Percentiles rank a stretch among this genome's conserved stretches.
Evolutionary conservation across 164 flowering plant genomes (phyloP).

Genomic region (Platanus orientalis): DNA sequence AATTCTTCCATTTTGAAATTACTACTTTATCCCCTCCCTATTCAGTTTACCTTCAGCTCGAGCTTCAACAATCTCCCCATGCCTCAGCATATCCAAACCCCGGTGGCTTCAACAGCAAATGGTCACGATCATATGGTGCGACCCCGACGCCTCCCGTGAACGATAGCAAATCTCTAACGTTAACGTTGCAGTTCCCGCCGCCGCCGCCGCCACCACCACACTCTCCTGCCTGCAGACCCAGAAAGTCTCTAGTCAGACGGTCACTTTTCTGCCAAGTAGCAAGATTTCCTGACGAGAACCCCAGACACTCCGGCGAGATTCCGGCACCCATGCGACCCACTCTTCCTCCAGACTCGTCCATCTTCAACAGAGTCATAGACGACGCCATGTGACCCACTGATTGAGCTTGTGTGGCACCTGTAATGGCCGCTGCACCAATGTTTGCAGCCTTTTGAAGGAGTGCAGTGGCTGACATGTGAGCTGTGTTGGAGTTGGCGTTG

Average conservation of each 20-base stretch:
- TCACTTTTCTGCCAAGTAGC: slow-evolving; percentile 46
- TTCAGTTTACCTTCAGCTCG: no score
- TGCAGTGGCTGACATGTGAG: slow-evolving; percentile 64
- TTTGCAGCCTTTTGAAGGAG: slow-evolving; percentile 65
- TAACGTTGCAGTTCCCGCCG: slow-evolving; percentile 6
- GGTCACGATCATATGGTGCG: slow-evolving; percentile 33
- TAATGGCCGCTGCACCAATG: slow-evolving; percentile 27
- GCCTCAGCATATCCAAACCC: no score
- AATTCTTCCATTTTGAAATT: no score
- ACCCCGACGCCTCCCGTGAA: slow-evolving; percentile 32
- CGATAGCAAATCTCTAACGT: slow-evolving; percentile 29
- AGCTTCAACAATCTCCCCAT: no score
- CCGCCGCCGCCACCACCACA: slow-evolving; percentile 12
- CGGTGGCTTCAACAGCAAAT: not conserved
- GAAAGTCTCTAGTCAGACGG: slow-evolving; percentile 69
- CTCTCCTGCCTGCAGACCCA: slow-evolving; percentile 53
- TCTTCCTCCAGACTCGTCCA: slow-evolving; percentile 7
- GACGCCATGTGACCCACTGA: slow-evolving; percentile 25
- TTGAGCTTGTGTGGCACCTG: slow-evolving; percentile 13
- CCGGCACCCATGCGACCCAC: slow-evolving; percentile 13
- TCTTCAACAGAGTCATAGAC: slow-evolving; percentile 7
- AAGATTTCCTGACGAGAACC: slow-evolving; percentile 14
- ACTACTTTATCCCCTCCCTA: no score
- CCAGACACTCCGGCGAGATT: slow-evolving; percentile 17
- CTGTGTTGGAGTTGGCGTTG: slow-evolving; percentile 16